These are phyloP conservation scores for Agaricus blazei DNA, from an alignment of 768 basidiomycete genomes.

Conservation along the genomic window DNA sequence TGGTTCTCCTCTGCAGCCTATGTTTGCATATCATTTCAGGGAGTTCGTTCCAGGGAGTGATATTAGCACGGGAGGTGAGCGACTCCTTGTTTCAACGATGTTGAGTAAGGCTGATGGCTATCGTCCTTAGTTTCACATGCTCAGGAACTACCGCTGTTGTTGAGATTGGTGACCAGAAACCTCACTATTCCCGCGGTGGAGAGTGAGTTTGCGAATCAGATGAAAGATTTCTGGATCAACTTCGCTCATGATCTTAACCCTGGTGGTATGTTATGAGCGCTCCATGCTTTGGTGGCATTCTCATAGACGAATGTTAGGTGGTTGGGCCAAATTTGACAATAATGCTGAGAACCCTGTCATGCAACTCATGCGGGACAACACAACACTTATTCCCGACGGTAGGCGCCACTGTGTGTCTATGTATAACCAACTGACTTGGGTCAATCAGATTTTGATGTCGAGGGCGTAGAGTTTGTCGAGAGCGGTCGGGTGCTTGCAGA, in stretches of 20 bases:
- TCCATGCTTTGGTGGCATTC: background rate
- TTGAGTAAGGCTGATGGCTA: background rate
- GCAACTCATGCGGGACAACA: constrained; percentile 46
- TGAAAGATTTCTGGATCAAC: constrained; percentile 50
- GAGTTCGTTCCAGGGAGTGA: constrained; percentile 56
- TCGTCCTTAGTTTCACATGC: constrained; percentile 37
- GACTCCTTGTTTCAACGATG: background rate
- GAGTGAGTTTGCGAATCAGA: constrained; percentile 37
- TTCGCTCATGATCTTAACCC: constrained; percentile 54
- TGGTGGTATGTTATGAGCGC: constrained; percentile 34
- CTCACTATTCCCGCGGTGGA: constrained; percentile 28
- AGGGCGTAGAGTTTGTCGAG: constrained; percentile 39
- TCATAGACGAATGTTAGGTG: constrained; percentile 16
- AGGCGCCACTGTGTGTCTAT: constrained; percentile 7
- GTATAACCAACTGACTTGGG: background rate
- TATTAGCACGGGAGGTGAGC: constrained; percentile 40
- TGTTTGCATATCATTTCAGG: constrained; percentile 50
- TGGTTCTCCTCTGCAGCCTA: constrained; percentile 40
- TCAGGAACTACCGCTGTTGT: constrained; percentile 43
- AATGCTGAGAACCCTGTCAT: constrained; percentile 30
- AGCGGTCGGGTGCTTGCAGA: constrained; percentile 33
- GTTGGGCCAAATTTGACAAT: constrained; percentile 41
- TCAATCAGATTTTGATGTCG: constrained; percentile 33
- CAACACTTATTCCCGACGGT: constrained; percentile 53
- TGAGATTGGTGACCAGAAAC: constrained; percentile 37